A percentile compares a stretch with the other conserved stretches of the same genome.
These are phyloP conservation scores for Chrysoporthe austroafricana DNA, from an alignment of 2,329 filamentous ascomycete genomes.

Conservation along the genomic window DNA sequence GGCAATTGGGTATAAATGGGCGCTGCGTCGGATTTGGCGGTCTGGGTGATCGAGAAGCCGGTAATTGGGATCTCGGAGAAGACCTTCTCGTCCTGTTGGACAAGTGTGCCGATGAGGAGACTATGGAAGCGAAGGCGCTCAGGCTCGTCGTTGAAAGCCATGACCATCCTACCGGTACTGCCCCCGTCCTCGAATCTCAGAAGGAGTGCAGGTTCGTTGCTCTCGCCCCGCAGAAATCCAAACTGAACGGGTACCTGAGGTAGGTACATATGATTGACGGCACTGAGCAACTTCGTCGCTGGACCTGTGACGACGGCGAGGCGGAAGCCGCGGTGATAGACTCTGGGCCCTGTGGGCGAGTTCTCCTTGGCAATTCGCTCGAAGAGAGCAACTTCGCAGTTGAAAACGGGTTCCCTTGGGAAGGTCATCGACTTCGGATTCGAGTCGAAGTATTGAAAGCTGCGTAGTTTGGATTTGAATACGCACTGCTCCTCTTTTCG, in stretches of 20 bases:
- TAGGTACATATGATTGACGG: constrained; percentile 71
- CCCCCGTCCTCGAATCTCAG: constrained; percentile 71
- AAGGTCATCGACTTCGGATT: constrained; percentile 72
- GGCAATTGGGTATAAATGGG: constrained; percentile 54
- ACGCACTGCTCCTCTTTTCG: constrained; percentile 70
- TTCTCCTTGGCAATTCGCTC: constrained; percentile 70
- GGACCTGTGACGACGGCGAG: constrained; percentile 78
- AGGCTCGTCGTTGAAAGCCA: constrained; percentile 76
- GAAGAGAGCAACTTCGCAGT: constrained; percentile 76
- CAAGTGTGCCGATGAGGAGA: constrained; percentile 71
- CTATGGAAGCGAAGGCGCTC: constrained; percentile 74
- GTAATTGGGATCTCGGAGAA: constrained; percentile 70
- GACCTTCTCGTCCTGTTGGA: constrained; percentile 70
- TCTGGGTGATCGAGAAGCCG: constrained; percentile 64
- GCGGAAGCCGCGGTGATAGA: constrained; percentile 78
- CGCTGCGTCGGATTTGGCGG: constrained; percentile 53
- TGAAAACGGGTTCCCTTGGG: constrained; percentile 71
- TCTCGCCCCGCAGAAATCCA: constrained; percentile 74
- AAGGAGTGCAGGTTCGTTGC: constrained; percentile 69
- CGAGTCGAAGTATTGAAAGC: constrained; percentile 81
- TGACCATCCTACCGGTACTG: constrained; percentile 70
- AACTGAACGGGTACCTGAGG: constrained; percentile 74
- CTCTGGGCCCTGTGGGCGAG: constrained; percentile 73
- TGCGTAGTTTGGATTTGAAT: constrained; percentile 70
- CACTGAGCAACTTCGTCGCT: constrained; percentile 76